Evolutionary conservation across 2,329 filamentous ascomycete genomes (phyloP).

Genomic region (Botrytis porri): DNA sequence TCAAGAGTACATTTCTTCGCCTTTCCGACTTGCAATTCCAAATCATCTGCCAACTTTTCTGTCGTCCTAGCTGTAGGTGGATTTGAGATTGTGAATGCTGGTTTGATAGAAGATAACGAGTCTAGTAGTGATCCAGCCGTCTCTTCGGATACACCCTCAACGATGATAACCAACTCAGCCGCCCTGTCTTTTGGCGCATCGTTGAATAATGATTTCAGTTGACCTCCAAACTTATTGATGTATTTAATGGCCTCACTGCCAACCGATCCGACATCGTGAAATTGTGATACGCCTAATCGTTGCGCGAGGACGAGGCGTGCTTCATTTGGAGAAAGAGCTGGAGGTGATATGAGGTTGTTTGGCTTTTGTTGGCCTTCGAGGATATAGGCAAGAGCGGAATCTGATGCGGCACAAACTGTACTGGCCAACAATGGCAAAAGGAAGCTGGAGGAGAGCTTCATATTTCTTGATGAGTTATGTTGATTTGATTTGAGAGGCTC

Average conservation of each 20-base stretch:
- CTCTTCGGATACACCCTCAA: slow-evolving; percentile 53
- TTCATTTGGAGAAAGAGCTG: slow-evolving; percentile 44
- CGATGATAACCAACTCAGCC: slow-evolving; percentile 56
- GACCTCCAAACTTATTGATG: slow-evolving; percentile 59
- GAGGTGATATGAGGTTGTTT: slow-evolving; percentile 46
- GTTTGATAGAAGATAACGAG: slow-evolving; percentile 41
- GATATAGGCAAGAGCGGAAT: slow-evolving; percentile 53
- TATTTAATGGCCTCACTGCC: slow-evolving; percentile 47
- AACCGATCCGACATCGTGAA: slow-evolving; percentile 46
- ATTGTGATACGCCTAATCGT: slow-evolving; percentile 47
- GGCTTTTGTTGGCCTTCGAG: slow-evolving; percentile 37
- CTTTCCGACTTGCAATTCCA: slow-evolving; percentile 32
- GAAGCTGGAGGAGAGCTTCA: slow-evolving; percentile 44
- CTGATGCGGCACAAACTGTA: slow-evolving; percentile 38
- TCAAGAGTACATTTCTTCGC: slow-evolving; percentile 29
- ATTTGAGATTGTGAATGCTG: slow-evolving; percentile 50
- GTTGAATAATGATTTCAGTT: slow-evolving; percentile 50
- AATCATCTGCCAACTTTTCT: slow-evolving; percentile 37
- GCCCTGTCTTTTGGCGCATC: slow-evolving; percentile 30
- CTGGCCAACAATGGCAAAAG: slow-evolving; percentile 41
- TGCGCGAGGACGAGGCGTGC: slow-evolving; percentile 59
- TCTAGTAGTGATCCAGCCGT: slow-evolving; percentile 45
- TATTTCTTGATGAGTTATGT: slow-evolving; percentile 31
- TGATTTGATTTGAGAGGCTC: slow-evolving; percentile 27
- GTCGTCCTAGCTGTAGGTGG: slow-evolving; percentile 41